Base-by-base conservation (phyloP, 148 eudicot genomes). In the Dysphania ambrosioides region DNA sequence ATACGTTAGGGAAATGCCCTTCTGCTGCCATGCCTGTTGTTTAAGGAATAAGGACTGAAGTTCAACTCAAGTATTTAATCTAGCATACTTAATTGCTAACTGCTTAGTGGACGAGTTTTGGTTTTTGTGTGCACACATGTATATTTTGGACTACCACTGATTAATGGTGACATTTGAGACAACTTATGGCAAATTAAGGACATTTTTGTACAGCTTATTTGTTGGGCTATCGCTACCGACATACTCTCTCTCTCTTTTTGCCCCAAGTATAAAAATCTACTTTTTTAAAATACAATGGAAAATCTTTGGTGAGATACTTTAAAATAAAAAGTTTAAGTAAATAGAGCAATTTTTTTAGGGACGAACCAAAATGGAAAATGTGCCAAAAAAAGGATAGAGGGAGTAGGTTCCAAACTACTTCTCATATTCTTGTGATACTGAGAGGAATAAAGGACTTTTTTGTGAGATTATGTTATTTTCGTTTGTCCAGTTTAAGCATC, bases 1-100 rank as follows among this genome's bases (percentile, higher is more conserved):
- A 96, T 76, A 96, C 99, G n/a, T 74, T 96, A 74, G 99, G 99
- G 67, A 88, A 87, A 83, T 96, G 97, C 78, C 99, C 99, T 1
- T 89, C 89, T 76, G 94, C 88, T 62, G 97, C 91, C 44, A 74
- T 88, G 42, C 75, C 80, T 67, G 12, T 44, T 53, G 62, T 30
- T 41, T 40, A 74, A 57, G 51, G 40, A 27, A 40, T 32, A 69
- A 57, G 51, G 41, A 34, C 74, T 67, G 74, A 73, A 60, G 58
- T 70, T 64, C 11, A 26, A 19, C 36, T n/a, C 23, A 16, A 47
- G 26, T 67, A 34, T 2, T n/a, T 24, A 34, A 12, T 51, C 11
- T 40, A 27, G 35, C 31, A 7, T 16, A 16, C 59, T 26, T 66
- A 4, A 30, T 15, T 64, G 68, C 36, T 41, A 13, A 11, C 18